phyloP scores from a whole-genome alignment of 208 protist genomes.

The Leishmania mexicana region DNA sequence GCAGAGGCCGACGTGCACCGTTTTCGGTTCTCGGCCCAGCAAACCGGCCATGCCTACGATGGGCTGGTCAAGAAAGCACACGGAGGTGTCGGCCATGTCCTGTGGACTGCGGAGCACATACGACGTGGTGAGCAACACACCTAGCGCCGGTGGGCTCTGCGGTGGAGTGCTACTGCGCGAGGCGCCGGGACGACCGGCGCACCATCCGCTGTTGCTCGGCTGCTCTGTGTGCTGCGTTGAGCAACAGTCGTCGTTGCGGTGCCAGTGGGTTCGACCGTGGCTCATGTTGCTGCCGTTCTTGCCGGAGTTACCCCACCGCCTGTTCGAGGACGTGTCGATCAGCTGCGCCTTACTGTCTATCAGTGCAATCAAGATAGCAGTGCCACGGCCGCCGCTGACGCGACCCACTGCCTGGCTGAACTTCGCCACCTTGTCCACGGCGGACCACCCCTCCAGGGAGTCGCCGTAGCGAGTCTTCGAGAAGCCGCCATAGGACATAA shows the following conservation, averaged over 20 bases:
- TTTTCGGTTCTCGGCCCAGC: slow-evolving; percentile 46
- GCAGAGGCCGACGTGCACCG: slow-evolving; percentile 53
- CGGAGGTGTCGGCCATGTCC: slow-evolving; percentile 26
- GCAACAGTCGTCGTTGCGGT: neutral
- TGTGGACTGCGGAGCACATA: slow-evolving; percentile 58
- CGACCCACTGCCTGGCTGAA: slow-evolving; percentile 85
- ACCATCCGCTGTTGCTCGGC: neutral
- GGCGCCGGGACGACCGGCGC: neutral
- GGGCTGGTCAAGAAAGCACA: slow-evolving; percentile 81
- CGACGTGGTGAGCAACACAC: slow-evolving; percentile 80
- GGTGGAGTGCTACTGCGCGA: neutral
- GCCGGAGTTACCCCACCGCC: neutral
- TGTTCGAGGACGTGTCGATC: slow-evolving; percentile 7
- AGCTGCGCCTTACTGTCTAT: slow-evolving; percentile 26
- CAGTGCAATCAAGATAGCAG: slow-evolving; percentile 64
- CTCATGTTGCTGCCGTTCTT: neutral
- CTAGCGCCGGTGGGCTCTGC: slow-evolving; percentile 22
- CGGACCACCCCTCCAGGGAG: slow-evolving; percentile 55
- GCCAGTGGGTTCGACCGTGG: neutral
- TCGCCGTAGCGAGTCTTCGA: slow-evolving; percentile 20
- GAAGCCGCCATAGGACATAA: slow-evolving; percentile 6
- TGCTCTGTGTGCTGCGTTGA: neutral
- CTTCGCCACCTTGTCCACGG: slow-evolving; percentile 75
- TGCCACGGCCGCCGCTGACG: slow-evolving; percentile 63
- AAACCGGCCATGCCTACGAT: slow-evolving; percentile 60